Base-by-base conservation (phyloP, 1,284 basidiomycete genomes). In the Melampsora americana region DNA sequence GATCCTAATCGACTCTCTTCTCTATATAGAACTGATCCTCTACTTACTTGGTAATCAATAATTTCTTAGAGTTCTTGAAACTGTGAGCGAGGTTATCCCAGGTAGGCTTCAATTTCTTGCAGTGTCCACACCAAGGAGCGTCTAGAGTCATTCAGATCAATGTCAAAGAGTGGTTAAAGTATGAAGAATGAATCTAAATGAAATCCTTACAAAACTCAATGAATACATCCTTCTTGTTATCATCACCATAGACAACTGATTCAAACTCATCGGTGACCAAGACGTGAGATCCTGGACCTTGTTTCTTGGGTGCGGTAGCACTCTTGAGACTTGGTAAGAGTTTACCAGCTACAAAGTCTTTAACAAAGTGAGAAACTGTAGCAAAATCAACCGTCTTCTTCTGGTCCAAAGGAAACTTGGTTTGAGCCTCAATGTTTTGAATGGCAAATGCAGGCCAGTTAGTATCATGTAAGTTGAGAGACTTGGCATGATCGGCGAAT, bases 371-470 rank as follows among this genome's bases (percentile, higher is more conserved):
- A 46, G 86, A 85, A 77, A 90, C 84, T 62, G 85, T 85, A 66
- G 87, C 87, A 12, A 87, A 79, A 79, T 81, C 75, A 74, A 91
- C 80, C 44, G 87, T 86, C 81, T 88, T 85, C 82, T 82, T 82
- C 83, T 92, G 90, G 78, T 91, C 89, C 78, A 90, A 86, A 32
- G 95, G 95, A 85, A 89, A 99, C 86, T 99, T 98, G 84, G 92
- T 88, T 84, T 92, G 90, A 77, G 88, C 87, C 75, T 86, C 81
- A 68, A 98, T 83, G 81, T 97, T 88, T 86, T 99, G 96, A 79
- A 99, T 86, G 80, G 96, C 94, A 82, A 99, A 96, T 48, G 89
- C 87, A 35, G 96, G 96, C 93, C 93, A 98, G 81, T 90, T 89
- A 77, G 85, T 84, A 79, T 88, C 84, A 81, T 92, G 90, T 78